Percentiles rank a stretch among this genome's conserved stretches.
phyloP scores from a whole-genome alignment of 2,329 filamentous ascomycete species.

The Fusarium piperis region DNA sequence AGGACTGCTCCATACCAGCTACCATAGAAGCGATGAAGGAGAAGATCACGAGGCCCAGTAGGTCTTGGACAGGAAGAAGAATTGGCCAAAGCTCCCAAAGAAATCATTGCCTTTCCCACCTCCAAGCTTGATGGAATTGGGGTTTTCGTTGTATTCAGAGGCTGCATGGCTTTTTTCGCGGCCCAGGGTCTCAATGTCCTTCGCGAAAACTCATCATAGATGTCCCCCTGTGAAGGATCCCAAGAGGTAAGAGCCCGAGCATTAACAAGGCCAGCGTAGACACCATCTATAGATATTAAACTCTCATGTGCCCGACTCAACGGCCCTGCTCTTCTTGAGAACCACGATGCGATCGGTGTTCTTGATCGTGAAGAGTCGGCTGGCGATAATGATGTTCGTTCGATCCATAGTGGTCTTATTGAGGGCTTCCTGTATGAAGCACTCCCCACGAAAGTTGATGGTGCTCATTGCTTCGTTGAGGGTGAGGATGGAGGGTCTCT shows the following conservation, averaged over 20 bases:
- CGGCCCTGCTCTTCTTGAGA: constrained; percentile 73
- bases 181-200: constrained; percentile 49
- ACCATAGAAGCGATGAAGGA: constrained; percentile 57
- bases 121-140: constrained; percentile 35
- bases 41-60: constrained; percentile 61
- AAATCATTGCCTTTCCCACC: constrained; percentile 51
- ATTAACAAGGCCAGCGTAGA: constrained; percentile 74
- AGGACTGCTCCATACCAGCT: constrained; percentile 43
- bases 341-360: constrained; percentile 84
- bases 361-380: constrained; percentile 78
- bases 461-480: constrained; percentile 82
- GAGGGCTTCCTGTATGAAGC: constrained; percentile 72
- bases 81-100: constrained; percentile 62
- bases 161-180: constrained; percentile 58
- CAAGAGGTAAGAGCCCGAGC: constrained; percentile 68
- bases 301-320: constrained; percentile 81
- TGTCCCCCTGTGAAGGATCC: constrained; percentile 51
- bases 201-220: constrained; percentile 52
- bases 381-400: constrained; percentile 79
- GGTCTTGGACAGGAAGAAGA: constrained; percentile 65
- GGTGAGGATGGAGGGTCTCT: constrained; percentile 75
- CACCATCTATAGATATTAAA: constrained; percentile 68
- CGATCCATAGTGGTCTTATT: constrained; percentile 68
- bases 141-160: constrained; percentile 45
- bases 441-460: constrained; percentile 63